These are phyloP conservation scores for Nicotiana paniculata DNA, from an alignment of 257 asterid genomes.

Conservation along the genomic window DNA sequence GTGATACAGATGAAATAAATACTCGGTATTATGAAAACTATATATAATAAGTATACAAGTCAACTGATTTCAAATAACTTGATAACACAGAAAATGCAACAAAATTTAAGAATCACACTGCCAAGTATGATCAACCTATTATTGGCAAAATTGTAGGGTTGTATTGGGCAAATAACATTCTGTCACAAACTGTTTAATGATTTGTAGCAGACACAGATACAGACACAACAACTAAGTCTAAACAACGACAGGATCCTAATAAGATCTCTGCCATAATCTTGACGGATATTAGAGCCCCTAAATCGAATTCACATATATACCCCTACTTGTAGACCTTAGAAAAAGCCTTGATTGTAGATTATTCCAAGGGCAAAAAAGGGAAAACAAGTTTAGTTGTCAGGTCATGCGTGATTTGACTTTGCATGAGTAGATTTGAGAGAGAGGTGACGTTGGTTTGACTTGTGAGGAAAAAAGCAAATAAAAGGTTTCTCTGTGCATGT, in stretches of 20 bases:
- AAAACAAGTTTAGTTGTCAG: neutral
- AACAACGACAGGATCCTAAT: neutral
- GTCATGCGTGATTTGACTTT: constrained; percentile 22
- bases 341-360: too few species aligned
- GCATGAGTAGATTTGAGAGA: neutral
- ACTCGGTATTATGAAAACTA: too few species aligned
- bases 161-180: constrained; percentile 2
- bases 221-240: neutral
- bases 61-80: too few species aligned
- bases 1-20: too few species aligned
- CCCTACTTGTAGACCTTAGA: neutral
- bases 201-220: neutral
- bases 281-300: neutral
- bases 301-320: neutral
- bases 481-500: neutral
- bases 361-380: neutral
- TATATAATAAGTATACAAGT: too few species aligned
- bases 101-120: neutral
- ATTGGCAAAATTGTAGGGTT: neutral
- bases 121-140: neutral
- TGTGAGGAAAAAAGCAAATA: neutral
- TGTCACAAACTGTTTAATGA: neutral
- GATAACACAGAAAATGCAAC: too few species aligned
- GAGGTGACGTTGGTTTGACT: constrained; percentile 8
- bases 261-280: constrained; percentile 1